These are phyloP conservation scores for Penicillium bovifimosum DNA, from an alignment of 495 filamentous ascomycete species.

Conservation along the genomic window DNA sequence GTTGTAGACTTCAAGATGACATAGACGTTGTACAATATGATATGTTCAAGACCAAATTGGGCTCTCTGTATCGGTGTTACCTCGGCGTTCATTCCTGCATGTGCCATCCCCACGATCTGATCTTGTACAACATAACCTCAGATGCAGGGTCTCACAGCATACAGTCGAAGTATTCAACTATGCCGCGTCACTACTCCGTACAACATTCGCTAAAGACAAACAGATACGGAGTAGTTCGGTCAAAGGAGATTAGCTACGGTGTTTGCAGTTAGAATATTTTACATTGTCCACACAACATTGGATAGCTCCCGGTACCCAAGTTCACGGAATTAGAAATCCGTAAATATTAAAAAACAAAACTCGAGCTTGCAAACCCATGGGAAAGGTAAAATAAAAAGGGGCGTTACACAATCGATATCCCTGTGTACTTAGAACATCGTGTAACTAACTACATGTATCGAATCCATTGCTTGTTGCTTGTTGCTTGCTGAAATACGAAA, in stretches of 20 bases:
- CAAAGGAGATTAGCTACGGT: neutral
- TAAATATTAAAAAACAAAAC: neutral
- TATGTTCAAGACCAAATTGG: neutral
- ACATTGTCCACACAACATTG: too few relatives aligned
- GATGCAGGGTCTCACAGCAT: slow-evolving; percentile 11
- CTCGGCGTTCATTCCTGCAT: slow-evolving; percentile 21
- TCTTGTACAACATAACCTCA: neutral
- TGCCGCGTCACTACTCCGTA: slow-evolving; percentile 16
- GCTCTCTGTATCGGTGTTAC: neutral
- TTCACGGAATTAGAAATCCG: slow-evolving; percentile 14
- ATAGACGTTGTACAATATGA: neutral
- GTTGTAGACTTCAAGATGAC: neutral
- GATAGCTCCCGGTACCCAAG: too few relatives aligned
- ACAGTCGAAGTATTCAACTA: too few relatives aligned
- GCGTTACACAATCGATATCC: slow-evolving; percentile 3
- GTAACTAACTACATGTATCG: too few relatives aligned
- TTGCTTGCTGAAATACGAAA: too few relatives aligned
- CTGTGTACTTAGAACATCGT: too few relatives aligned
- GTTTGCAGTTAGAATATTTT: neutral
- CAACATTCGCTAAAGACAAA: neutral
- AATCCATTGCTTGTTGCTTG: too few relatives aligned
- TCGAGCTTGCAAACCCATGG: neutral
- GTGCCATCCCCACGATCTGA: slow-evolving; percentile 24
- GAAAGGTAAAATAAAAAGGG: slow-evolving; percentile 3
- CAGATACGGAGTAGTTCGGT: neutral